A percentile compares a stretch with the other conserved stretches of the same genome.
phyloP scores from a whole-genome alignment of 2,329 filamentous ascomycete genomes.

The Botrytis sinoallii region DNA sequence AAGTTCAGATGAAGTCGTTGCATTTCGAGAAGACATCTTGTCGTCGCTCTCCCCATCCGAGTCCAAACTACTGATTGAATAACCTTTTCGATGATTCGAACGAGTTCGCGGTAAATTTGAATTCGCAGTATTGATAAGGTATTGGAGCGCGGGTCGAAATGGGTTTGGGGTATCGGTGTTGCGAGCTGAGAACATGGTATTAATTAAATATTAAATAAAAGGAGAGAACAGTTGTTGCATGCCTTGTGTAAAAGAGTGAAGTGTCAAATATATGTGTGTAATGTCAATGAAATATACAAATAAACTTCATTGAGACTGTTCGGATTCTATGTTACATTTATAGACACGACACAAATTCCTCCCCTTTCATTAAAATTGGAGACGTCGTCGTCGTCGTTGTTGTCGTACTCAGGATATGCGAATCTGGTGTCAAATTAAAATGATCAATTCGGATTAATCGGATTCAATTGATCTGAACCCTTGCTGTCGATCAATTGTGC shows the following conservation, averaged over 20 bases:
- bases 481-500: background rate
- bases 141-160: constrained; percentile 41
- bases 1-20: constrained; percentile 24
- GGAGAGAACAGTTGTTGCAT: constrained; percentile 10
- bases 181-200: constrained; percentile 32
- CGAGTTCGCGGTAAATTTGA: constrained; percentile 24
- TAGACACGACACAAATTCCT: background rate
- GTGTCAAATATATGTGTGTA: background rate
- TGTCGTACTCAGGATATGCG: constrained; percentile 1
- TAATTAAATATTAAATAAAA: constrained; percentile 3
- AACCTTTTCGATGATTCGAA: constrained; percentile 27
- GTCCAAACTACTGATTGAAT: constrained; percentile 32
- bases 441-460: background rate
- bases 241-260: constrained; percentile 11
- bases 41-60: constrained; percentile 27
- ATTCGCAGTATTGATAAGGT: constrained; percentile 34
- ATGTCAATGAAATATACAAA: background rate
- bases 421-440: background rate
- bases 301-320: background rate
- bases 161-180: constrained; percentile 36
- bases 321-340: background rate
- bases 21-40: constrained; percentile 31
- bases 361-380: background rate
- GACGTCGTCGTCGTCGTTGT: background rate
- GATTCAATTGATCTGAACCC: background rate